Evolutionary conservation across 2,329 filamentous ascomycete species (phyloP), one percentile per base, ranked within the genome.

Genomic region (Drechslerella dactyloides): DNA sequence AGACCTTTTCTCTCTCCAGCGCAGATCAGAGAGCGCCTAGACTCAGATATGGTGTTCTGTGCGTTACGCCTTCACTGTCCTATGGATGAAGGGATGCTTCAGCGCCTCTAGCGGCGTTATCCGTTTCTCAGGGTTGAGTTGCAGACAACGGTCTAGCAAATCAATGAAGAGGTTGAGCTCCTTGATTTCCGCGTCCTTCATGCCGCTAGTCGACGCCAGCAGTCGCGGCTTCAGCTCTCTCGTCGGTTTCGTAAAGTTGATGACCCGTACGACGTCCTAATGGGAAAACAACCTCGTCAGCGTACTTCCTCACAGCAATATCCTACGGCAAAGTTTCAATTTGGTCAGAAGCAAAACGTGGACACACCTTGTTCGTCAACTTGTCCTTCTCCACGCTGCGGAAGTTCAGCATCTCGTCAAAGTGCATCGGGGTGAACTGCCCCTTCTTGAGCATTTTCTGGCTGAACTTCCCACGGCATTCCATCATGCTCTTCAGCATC

Each of bases 401-500:
- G 80, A 96, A 97, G 77, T 91, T 91, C 74, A 90, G 85, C 80
- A 89, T 83, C 64, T 92, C 89, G 78, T 96, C 90, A 79, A 96
- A 97, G 80, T 96, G 90, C 77, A 88, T 82, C 46, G 85, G 84
- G 13, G 89, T 87, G 72, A 96, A 84, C 74, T 91, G 85, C 1
- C 93, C 91, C 58, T 90, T 89, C 76, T 91, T 91, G 77, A 96
- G 88, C 73, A 97, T 84, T 80, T 97, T 97, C 52, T 90, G 87
- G 30, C 91, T 93, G 74, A 97, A 88, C 80, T 93, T 96, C 77
- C 94, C 94, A 53, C 96, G 88, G 76, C 93, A 92, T 79, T 99
- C 93, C 88, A 97, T 96, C 76, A 99, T 96, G 19, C 90, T 89
- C 74, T 91, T 90, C 70, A 99, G 86, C 94, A 99, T 99, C 81